phyloP scores from a whole-genome alignment of 2,329 filamentous ascomycete genomes.

The Verticillium nonalfalfae region DNA sequence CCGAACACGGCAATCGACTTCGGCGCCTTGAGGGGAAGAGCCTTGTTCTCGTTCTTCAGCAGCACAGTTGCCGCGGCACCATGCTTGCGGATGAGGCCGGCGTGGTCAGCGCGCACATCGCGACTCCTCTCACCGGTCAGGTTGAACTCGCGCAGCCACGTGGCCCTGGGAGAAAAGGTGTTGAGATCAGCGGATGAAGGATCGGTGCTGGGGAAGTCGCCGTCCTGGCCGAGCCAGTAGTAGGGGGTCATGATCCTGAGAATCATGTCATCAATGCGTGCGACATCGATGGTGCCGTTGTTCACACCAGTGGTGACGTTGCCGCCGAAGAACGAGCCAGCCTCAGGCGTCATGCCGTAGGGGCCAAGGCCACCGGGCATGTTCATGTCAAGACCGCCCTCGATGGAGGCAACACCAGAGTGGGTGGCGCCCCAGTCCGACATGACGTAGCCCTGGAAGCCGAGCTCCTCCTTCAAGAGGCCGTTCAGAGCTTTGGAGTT shows the following conservation, averaged over 20 bases:
- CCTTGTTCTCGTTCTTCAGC: constrained; percentile 62
- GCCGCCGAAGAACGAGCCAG: constrained; percentile 35
- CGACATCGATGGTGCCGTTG: constrained; percentile 35
- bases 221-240: constrained; percentile 41
- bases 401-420: constrained; percentile 31
- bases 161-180: constrained; percentile 16
- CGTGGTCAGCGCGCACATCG: constrained; percentile 47
- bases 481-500: constrained; percentile 41
- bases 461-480: constrained; percentile 41
- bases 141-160: constrained; percentile 32
- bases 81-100: constrained; percentile 48
- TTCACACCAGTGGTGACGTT: constrained; percentile 39
- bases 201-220: constrained; percentile 34
- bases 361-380: constrained; percentile 36
- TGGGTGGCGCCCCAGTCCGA: constrained; percentile 36
- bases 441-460: constrained; percentile 39
- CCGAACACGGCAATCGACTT: constrained; percentile 51
- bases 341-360: constrained; percentile 15
- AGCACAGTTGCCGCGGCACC: constrained; percentile 55
- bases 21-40: constrained; percentile 53
- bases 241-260: constrained; percentile 49
- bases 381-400: constrained; percentile 42
- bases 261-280: constrained; percentile 39
- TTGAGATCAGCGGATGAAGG: constrained; percentile 31
- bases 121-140: constrained; percentile 48